These are phyloP conservation scores for Thielaviopsis euricoi DNA, from an alignment of 2,329 filamentous ascomycete species.

Conservation along the genomic window DNA sequence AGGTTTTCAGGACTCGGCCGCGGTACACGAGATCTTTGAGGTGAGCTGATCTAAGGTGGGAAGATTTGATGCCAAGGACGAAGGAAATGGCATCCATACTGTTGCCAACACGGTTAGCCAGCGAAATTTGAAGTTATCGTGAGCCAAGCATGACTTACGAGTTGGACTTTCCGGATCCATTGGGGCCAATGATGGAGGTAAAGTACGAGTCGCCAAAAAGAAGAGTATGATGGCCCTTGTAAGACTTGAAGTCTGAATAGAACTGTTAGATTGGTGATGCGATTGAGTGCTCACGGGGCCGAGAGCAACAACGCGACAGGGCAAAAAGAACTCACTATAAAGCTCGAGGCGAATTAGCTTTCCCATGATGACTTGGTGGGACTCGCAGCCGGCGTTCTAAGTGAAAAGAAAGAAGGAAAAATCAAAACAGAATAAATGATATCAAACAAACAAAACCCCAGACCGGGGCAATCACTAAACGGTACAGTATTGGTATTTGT, in stretches of 20 bases:
- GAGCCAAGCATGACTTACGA: conserved; percentile 44
- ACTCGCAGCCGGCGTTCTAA: not conserved
- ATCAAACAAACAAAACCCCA: not conserved
- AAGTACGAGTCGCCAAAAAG: conserved; percentile 97
- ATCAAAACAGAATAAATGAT: not conserved
- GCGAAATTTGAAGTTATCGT: not conserved
- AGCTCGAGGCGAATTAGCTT: conserved; percentile 91
- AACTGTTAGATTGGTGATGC: conserved; percentile 9
- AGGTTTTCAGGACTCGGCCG: conserved; percentile 79
- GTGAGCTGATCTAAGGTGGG: conserved; percentile 87
- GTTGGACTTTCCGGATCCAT: conserved; percentile 98
- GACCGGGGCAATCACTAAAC: not conserved
- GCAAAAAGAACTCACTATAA: conserved; percentile 48
- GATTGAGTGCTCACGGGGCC: not conserved
- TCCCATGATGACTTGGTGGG: conserved; percentile 50
- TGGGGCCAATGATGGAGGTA: conserved; percentile 96
- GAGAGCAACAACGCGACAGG: not conserved
- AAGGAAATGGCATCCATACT: conserved; percentile 99
- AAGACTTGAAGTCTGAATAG: conserved; percentile 85
- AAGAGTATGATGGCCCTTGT: conserved; percentile 88
- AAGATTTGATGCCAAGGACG: conserved; percentile 94
- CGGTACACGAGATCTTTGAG: conserved; percentile 92
- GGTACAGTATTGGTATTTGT: not conserved
- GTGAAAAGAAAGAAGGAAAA: not conserved
- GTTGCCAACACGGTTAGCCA: conserved; percentile 11